Conservation (phyloP, 2,329 filamentous ascomycete species). For the Neopestalotiopsis sp. region DNA sequence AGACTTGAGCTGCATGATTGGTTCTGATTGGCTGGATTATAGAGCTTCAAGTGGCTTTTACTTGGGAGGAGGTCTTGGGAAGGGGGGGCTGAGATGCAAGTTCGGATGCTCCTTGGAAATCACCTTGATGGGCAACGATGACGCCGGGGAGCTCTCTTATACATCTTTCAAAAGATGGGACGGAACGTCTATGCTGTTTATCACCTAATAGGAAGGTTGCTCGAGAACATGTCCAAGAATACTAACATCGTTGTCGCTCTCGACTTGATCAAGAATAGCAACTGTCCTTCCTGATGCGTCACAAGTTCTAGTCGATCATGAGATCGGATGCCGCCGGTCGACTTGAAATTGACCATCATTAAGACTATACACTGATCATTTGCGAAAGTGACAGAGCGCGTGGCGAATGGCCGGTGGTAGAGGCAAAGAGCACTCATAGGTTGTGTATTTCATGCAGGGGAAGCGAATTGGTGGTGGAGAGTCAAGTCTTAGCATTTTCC, state of each 20-base stretch:
- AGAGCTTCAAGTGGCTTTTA: conserved; percentile 1
- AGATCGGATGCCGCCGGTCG: conserved; percentile 10
- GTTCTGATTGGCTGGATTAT: neutral
- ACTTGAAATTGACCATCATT: neutral
- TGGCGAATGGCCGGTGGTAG: neutral
- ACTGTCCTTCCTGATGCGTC: conserved; percentile 12
- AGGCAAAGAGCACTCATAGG: neutral
- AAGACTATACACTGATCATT: neutral
- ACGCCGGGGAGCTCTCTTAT: neutral
- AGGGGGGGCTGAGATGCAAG: too few species aligned
- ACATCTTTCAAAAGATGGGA: neutral
- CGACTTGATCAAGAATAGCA: neutral
- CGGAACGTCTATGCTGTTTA: neutral
- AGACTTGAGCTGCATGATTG: conserved; percentile 20
- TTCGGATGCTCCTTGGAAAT: neutral
- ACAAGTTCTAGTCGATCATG: neutral
- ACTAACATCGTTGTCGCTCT: neutral
- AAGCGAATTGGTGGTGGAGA: conserved; percentile 11
- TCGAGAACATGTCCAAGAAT: neutral
- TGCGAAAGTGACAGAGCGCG: neutral
- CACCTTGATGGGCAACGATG: conserved; percentile 10
- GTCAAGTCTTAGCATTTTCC: conserved; percentile 13
- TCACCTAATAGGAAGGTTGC: conserved; percentile 11
- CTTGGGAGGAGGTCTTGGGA: neutral
- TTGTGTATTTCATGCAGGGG: conserved; percentile 7